A percentile compares a stretch with the other conserved stretches of the same genome.
phyloP scores from a whole-genome alignment of 2,329 filamentous ascomycete species.

The Beauveria medogensis region DNA sequence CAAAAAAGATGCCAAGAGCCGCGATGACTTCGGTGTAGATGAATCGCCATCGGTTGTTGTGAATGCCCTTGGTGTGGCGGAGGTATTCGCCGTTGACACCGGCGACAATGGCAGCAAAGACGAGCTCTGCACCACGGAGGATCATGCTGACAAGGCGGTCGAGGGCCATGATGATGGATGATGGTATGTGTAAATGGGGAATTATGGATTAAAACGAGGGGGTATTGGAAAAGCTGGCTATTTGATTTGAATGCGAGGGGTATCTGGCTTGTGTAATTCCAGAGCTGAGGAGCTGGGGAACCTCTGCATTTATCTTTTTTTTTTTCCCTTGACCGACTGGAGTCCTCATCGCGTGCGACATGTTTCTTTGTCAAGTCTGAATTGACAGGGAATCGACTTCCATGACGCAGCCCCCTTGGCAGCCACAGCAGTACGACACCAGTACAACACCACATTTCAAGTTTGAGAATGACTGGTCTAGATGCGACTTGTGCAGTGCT shows the following conservation, averaged over 20 bases:
- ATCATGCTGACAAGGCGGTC: slow-evolving; percentile 32
- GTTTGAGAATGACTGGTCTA: not conserved
- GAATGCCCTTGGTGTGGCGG: slow-evolving; percentile 38
- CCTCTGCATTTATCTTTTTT: not conserved
- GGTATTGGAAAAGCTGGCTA: not conserved
- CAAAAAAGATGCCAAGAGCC: slow-evolving; percentile 58
- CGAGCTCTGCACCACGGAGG: slow-evolving; percentile 45
- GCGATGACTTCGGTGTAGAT: slow-evolving; percentile 71
- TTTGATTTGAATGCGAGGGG: not conserved
- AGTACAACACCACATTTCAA: not conserved
- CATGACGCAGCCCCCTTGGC: slow-evolving; percentile 8
- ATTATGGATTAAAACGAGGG: not conserved
- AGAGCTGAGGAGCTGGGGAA: not conserved
- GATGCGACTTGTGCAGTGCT: not conserved
- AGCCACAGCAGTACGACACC: not conserved
- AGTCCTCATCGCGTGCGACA: not conserved
- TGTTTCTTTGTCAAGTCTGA: not conserved
- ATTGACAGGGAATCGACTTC: not conserved
- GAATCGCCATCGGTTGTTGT: slow-evolving; percentile 52
- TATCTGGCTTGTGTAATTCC: not conserved
- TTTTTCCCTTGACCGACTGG: not conserved
- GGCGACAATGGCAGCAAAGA: slow-evolving; percentile 63
- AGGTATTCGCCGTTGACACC: slow-evolving; percentile 63
- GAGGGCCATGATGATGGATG: slow-evolving; percentile 25
- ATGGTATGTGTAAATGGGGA: not conserved